These are phyloP conservation scores for Fraxinus platypoda DNA, from an alignment of 305 asterid genomes.

Conservation along the genomic window DNA sequence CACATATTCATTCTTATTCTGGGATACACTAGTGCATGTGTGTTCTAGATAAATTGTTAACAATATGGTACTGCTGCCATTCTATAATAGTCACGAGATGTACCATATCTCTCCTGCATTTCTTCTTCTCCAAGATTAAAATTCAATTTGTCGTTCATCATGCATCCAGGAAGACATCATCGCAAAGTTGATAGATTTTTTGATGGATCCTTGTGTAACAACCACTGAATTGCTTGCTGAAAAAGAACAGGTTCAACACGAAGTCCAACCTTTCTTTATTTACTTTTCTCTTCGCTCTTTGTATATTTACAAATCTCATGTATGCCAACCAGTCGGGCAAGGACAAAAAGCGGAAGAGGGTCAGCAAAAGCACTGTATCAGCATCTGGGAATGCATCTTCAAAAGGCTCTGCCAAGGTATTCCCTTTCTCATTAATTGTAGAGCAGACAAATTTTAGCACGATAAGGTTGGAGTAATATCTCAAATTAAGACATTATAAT, in stretches of 20 bases:
- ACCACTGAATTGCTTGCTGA: constrained; percentile 73
- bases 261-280: not conserved
- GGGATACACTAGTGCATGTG: constrained; percentile 3
- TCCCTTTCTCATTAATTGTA: not conserved
- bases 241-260: constrained; percentile 63
- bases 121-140: not conserved
- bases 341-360: constrained; percentile 84
- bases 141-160: constrained; percentile 7
- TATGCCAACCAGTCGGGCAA: constrained; percentile 40
- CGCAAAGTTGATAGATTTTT: constrained; percentile 69
- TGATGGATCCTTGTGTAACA: constrained; percentile 81
- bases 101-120: constrained; percentile 3
- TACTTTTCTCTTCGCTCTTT: not conserved
- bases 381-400: constrained; percentile 52
- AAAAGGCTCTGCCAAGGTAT: constrained; percentile 72
- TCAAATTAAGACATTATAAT: not conserved
- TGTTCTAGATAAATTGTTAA: not conserved
- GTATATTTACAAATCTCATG: not conserved
- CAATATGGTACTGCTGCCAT: not conserved
- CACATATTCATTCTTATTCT: constrained; percentile 14
- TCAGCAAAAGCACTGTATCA: constrained; percentile 36
- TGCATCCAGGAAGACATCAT: constrained; percentile 79
- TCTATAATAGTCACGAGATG: not conserved
- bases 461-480: not conserved
- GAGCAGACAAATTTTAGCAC: not conserved